phyloP scores from a whole-genome alignment of 176 grass and related monocot species.

The Tillandsia fasciculata region DNA sequence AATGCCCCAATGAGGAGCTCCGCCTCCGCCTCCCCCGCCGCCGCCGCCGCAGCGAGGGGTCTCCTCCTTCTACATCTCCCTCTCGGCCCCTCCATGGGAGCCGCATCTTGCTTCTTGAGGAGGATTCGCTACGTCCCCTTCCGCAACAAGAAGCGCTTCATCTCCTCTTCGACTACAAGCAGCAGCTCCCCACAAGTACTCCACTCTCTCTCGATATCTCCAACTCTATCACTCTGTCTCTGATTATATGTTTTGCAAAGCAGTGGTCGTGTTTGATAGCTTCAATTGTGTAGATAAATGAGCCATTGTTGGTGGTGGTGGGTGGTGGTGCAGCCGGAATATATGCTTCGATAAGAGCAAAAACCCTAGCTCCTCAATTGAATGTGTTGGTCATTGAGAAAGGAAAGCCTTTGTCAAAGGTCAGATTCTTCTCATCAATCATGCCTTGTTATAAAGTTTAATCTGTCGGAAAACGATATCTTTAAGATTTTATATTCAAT shows the following conservation, averaged over 20 bases:
- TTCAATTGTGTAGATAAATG: not conserved
- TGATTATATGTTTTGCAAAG: not conserved
- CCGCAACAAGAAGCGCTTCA: constrained; percentile 8
- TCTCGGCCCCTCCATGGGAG: constrained; percentile 16
- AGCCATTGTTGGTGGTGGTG: constrained; percentile 55
- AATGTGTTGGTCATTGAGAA: constrained; percentile 77
- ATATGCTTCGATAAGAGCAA: constrained; percentile 83
- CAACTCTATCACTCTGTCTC: not conserved
- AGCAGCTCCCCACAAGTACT: constrained; percentile 25
- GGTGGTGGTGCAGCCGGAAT: constrained; percentile 82
- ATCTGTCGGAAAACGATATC: no score
- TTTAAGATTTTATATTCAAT: no score
- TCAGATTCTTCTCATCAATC: constrained; percentile 12
- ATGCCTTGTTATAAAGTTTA: no score
- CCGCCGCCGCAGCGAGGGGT: constrained; percentile 12
- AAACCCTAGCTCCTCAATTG: constrained; percentile 47
- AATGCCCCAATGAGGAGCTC: constrained; percentile 44
- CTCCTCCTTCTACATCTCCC: constrained; percentile 9
- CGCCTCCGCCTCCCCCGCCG: not conserved
- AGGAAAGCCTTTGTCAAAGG: constrained; percentile 79
- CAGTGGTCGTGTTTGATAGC: not conserved
- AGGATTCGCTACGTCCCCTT: constrained; percentile 13
- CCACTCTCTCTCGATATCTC: not conserved
- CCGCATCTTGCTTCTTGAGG: not conserved
- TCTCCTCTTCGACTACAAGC: constrained; percentile 12